Evolutionary conservation across 495 filamentous ascomycete species (phyloP), one percentile per base, ranked within the genome.

Genomic region (Lepidopterella palustris): DNA sequence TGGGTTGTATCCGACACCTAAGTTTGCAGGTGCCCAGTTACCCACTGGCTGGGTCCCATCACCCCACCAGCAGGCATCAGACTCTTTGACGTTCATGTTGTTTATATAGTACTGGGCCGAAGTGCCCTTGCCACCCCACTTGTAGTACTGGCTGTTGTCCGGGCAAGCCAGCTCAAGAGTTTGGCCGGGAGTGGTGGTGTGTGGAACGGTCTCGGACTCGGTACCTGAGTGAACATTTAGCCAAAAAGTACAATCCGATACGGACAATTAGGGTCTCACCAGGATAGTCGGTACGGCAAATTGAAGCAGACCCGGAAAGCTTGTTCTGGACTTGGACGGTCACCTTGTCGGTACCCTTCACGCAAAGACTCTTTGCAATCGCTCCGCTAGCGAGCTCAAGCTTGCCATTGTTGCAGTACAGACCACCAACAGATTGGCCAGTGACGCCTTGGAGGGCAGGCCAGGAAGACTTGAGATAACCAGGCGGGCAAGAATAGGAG

Each of bases 71-170:
- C 93, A 98, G 31, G 84, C 93, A 18, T 91, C 73, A 64, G 86
- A 70, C 42, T 83, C 73, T 15, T 77, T 69, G 15, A 85, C 76
- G 63, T 88, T 90, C 59, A 79, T 77, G 62, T 85, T 85, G 82
- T 97, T 97, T 77, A 97, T 81, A 70, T 98, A 98, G 81, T 97
- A 98, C 76, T 98, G 95, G 48, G 92, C 91, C 29, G 87, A 92
- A 53, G 93, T 97, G 20, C 68, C 23, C 73, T 79, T 79, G 64
- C 82, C 83, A 68, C 89, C 58, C 86, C 89, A 95, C 48, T 75
- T 70, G 80, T 88, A 98, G 80, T 90, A 92, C 45, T 71, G 76
- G 35, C 67, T 67, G 24, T 84, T 81, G 55, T 87, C 73, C 27
- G 93, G 89, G 78, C 86, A 87, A 63, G 89, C 88, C 65, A 98